Evolutionary conservation across 805 yeast genomes (phyloP).

Genomic region (Metschnikowia baotianmanensis): DNA sequence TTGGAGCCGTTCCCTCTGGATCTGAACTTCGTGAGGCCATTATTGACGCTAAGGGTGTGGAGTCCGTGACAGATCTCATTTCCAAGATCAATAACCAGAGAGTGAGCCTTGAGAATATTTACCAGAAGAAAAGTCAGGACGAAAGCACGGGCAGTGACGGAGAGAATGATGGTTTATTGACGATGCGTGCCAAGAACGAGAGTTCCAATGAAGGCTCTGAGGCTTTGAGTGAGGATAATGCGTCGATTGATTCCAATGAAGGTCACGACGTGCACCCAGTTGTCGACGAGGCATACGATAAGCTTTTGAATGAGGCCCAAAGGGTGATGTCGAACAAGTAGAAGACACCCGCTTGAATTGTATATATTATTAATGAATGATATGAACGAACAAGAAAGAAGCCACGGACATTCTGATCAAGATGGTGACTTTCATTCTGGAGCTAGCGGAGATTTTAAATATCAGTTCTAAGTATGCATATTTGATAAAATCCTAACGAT

Average conservation of each 20-base stretch:
- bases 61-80: conserved; percentile 64
- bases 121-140: conserved; percentile 22
- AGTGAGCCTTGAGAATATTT: conserved; percentile 50
- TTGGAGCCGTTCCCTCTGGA: conserved; percentile 51
- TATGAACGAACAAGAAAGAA: not conserved
- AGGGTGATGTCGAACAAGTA: conserved; percentile 54
- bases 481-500: too few relatives aligned
- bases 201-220: conserved; percentile 8
- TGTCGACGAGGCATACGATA: conserved; percentile 75
- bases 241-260: conserved; percentile 30
- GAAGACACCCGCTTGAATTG: conserved; percentile 1
- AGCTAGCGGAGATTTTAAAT: not conserved
- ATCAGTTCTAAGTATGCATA: not conserved
- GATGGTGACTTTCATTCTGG: not conserved
- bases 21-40: conserved; percentile 57
- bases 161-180: conserved; percentile 1
- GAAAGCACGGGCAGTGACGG: not conserved
- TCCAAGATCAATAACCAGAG: conserved; percentile 58
- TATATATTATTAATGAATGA: too few relatives aligned
- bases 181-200: conserved; percentile 4
- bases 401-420: too few relatives aligned
- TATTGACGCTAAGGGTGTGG: conserved; percentile 72
- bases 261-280: conserved; percentile 34
- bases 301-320: conserved; percentile 64
- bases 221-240: conserved; percentile 18